These are phyloP conservation scores for Nakataea oryzae DNA, from an alignment of 2,329 filamentous ascomycete species.

Conservation along the genomic window DNA sequence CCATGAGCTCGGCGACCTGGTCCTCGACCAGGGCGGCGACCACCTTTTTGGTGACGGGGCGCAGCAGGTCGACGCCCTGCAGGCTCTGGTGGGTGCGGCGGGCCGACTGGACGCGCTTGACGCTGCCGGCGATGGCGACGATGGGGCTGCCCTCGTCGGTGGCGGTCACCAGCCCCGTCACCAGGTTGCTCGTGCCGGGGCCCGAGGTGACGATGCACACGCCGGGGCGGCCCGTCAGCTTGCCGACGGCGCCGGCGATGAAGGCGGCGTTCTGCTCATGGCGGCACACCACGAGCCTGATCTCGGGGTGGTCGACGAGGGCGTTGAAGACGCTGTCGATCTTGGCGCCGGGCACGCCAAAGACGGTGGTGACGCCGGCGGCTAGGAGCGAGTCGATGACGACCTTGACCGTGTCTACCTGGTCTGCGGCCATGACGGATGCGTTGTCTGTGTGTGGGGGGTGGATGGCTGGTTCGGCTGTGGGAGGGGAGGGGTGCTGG, in stretches of 20 bases:
- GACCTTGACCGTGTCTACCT: constrained; percentile 16
- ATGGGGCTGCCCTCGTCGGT: constrained; percentile 36
- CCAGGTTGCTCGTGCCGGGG: constrained; percentile 34
- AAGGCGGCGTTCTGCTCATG: constrained; percentile 40
- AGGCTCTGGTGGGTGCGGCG: constrained; percentile 36
- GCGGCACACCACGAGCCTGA: constrained; percentile 32
- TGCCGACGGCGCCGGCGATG: constrained; percentile 34
- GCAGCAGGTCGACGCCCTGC: constrained; percentile 29
- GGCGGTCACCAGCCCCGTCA: constrained; percentile 33
- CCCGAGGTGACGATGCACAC: constrained; percentile 36
- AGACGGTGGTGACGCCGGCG: constrained; percentile 32
- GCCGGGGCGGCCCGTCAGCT: constrained; percentile 32
- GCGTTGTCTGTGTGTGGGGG: too few species aligned
- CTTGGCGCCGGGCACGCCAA: constrained; percentile 36
- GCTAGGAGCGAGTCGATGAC: constrained; percentile 18
- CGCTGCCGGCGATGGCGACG: constrained; percentile 35
- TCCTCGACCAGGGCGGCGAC: constrained; percentile 31
- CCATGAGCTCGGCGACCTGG: constrained; percentile 33
- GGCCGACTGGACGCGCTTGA: constrained; percentile 29
- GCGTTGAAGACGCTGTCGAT: constrained; percentile 37
- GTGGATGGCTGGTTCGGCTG: too few species aligned
- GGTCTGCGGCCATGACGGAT: neutral
- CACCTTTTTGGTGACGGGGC: constrained; percentile 30
- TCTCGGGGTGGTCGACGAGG: constrained; percentile 32
- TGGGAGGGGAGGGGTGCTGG: too few species aligned